These are phyloP conservation scores for Lepiota subincarnata DNA, from an alignment of 768 basidiomycete genomes.

Conservation along the genomic window DNA sequence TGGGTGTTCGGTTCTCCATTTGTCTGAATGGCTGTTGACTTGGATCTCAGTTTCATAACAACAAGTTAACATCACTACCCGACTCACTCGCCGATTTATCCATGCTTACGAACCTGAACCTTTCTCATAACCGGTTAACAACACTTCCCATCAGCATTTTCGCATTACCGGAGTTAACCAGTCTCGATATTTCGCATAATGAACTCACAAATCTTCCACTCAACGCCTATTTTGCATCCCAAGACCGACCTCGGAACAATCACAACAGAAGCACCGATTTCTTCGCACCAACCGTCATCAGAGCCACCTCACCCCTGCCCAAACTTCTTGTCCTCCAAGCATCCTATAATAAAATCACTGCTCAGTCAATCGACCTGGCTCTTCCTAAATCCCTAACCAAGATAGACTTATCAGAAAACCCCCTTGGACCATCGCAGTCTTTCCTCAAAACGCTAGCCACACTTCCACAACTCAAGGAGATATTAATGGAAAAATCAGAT, in stretches of 20 bases:
- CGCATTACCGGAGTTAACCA: slow-evolving; percentile 61
- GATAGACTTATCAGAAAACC: slow-evolving; percentile 64
- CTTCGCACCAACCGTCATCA: slow-evolving; percentile 58
- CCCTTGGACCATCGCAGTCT: slow-evolving; percentile 42
- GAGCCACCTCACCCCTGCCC: slow-evolving; percentile 63
- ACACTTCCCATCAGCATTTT: slow-evolving; percentile 62
- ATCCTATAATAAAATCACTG: slow-evolving; percentile 62
- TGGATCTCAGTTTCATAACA: slow-evolving; percentile 62
- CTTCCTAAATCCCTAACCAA: slow-evolving; percentile 55
- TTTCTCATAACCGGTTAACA: slow-evolving; percentile 68
- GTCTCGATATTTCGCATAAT: slow-evolving; percentile 73
- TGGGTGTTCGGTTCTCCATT: slow-evolving; percentile 31
- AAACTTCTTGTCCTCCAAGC: slow-evolving; percentile 59
- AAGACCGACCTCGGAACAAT: slow-evolving; percentile 21
- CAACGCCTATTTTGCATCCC: slow-evolving; percentile 47
- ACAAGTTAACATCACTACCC: slow-evolving; percentile 60
- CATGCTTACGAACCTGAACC: slow-evolving; percentile 60
- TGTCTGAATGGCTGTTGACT: slow-evolving; percentile 3
- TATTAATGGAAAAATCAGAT: slow-evolving; percentile 51
- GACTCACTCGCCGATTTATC: slow-evolving; percentile 65
- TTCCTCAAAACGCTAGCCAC: slow-evolving; percentile 45
- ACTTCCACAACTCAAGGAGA: slow-evolving; percentile 51
- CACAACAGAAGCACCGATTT: slow-evolving; percentile 46
- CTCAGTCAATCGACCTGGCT: slow-evolving; percentile 46
- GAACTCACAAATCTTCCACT: slow-evolving; percentile 57